These are phyloP conservation scores for Ceratocystis smalleyi DNA, from an alignment of 2,329 filamentous ascomycete species.

Conservation along the genomic window DNA sequence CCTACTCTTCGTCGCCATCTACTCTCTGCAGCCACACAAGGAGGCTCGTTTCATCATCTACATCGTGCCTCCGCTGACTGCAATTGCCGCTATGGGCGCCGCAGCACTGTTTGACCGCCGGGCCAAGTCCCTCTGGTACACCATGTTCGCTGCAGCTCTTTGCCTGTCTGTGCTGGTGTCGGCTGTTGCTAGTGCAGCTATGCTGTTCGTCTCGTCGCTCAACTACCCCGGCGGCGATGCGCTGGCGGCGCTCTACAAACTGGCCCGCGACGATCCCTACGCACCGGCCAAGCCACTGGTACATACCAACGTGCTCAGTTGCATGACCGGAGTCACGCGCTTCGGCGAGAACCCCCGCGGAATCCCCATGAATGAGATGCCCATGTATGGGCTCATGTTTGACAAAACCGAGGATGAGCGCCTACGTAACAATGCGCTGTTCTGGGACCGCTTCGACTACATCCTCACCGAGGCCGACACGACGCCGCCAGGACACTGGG, in stretches of 20 bases:
- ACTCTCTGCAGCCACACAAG: constrained; percentile 86
- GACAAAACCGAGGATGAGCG: constrained; percentile 47
- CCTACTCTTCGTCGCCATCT: constrained; percentile 58
- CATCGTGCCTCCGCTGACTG: constrained; percentile 63
- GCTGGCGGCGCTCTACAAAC: constrained; percentile 37
- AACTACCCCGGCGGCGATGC: constrained; percentile 91
- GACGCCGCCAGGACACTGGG: constrained; percentile 38
- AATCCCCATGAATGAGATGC: constrained; percentile 21
- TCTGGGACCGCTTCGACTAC: constrained; percentile 52
- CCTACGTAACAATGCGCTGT: constrained; percentile 32
- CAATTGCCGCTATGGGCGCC: constrained; percentile 58
- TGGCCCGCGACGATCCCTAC: constrained; percentile 22
- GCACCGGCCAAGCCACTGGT: constrained; percentile 24
- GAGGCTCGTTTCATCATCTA: constrained; percentile 94
- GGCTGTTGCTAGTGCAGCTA: constrained; percentile 43
- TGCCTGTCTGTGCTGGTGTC: constrained; percentile 44
- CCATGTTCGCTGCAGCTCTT: constrained; percentile 38
- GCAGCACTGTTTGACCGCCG: constrained; percentile 52
- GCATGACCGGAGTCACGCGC: constrained; percentile 56
- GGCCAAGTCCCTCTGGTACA: constrained; percentile 43
- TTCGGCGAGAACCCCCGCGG: constrained; percentile 39
- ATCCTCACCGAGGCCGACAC: constrained; percentile 39
- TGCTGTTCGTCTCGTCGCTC: constrained; percentile 66
- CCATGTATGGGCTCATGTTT: constrained; percentile 26
- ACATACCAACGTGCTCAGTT: constrained; percentile 50